Evolutionary conservation across 257 asterid genomes (phyloP).

Genomic region (Cruciata laevipes): DNA sequence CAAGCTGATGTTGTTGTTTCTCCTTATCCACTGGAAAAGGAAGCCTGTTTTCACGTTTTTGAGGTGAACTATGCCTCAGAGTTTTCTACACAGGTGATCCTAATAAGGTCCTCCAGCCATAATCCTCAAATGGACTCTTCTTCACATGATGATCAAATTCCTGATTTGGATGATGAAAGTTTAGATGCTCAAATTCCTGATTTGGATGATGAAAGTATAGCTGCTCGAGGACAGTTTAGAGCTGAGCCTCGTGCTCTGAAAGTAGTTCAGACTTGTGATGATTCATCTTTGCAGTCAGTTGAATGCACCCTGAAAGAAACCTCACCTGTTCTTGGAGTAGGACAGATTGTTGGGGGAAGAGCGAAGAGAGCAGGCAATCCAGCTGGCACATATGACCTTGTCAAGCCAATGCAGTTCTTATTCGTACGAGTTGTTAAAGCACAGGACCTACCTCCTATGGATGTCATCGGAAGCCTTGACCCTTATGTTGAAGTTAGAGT

Average conservation of each 20-base stretch:
- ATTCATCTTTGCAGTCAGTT: too few species aligned
- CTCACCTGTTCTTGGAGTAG: conserved; percentile 81
- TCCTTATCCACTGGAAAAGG: conserved; percentile 75
- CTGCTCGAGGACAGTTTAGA: conserved; percentile 23
- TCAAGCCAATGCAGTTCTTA: conserved; percentile 87
- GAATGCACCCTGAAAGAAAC: conserved; percentile 21
- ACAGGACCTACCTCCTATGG: conserved; percentile 66
- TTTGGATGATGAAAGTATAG: too few species aligned
- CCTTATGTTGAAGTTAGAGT: conserved; percentile 84
- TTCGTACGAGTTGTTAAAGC: conserved; percentile 81
- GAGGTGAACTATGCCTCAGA: conserved; percentile 75
- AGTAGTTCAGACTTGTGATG: too few species aligned
- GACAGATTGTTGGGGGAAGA: conserved; percentile 60
- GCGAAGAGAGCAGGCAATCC: conserved; percentile 46
- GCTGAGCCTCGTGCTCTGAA: too few species aligned
- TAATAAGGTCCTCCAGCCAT: conserved; percentile 39
- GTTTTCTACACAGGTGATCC: conserved; percentile 67
- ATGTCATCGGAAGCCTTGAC: conserved; percentile 63
- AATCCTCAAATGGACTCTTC: conserved; percentile 23
- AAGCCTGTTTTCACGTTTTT: conserved; percentile 55
- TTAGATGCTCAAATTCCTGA: too few species aligned
- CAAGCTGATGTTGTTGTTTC: conserved; percentile 65
- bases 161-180: too few species aligned
- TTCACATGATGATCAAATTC: too few species aligned
- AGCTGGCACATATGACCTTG: conserved; percentile 67